Percentiles rank a stretch among this genome's conserved stretches.
These are phyloP conservation scores for Millerozyma miso DNA, from an alignment of 805 yeast genomes.

Conservation along the genomic window DNA sequence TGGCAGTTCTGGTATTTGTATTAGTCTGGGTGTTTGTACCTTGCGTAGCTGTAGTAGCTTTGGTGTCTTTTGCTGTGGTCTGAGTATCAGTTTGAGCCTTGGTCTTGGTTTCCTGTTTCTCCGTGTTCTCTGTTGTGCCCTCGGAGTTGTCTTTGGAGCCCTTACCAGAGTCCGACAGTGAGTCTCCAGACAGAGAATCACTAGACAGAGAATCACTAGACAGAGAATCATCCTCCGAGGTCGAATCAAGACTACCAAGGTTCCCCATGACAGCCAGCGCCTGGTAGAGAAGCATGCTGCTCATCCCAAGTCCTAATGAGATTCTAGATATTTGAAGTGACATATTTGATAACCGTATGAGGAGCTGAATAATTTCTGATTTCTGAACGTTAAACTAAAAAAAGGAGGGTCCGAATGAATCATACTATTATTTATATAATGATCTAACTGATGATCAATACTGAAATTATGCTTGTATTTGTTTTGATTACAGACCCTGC, in stretches of 20 bases:
- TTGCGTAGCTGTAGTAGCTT: constrained; percentile 1
- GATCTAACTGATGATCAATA: not conserved
- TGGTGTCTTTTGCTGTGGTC: constrained; percentile 3
- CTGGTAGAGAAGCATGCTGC: not conserved
- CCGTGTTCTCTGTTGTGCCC: constrained; percentile 1
- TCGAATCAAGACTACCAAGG: constrained; percentile 5
- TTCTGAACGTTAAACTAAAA: too few relatives aligned
- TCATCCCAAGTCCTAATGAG: not conserved
- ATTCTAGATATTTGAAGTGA: not conserved
- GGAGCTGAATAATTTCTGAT: too few relatives aligned
- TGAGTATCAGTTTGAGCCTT: constrained; percentile 1
- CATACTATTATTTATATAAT: not conserved
- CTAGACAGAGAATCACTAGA: not conserved
- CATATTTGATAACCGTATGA: not conserved
- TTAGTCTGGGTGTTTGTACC: constrained; percentile 5
- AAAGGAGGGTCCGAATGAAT: not conserved
- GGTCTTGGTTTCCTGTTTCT: not conserved
- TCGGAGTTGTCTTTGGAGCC: not conserved
- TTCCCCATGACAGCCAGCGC: not conserved
- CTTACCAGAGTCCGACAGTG: not conserved
- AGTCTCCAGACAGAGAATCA: not conserved
- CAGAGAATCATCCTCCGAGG: not conserved
- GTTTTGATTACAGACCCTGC: not conserved
- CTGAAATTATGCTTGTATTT: too few relatives aligned
- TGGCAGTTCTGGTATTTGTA: constrained; percentile 8